Base-by-base conservation (phyloP, 2,329 filamentous ascomycete genomes). In the Zymoseptoria passerinii region DNA sequence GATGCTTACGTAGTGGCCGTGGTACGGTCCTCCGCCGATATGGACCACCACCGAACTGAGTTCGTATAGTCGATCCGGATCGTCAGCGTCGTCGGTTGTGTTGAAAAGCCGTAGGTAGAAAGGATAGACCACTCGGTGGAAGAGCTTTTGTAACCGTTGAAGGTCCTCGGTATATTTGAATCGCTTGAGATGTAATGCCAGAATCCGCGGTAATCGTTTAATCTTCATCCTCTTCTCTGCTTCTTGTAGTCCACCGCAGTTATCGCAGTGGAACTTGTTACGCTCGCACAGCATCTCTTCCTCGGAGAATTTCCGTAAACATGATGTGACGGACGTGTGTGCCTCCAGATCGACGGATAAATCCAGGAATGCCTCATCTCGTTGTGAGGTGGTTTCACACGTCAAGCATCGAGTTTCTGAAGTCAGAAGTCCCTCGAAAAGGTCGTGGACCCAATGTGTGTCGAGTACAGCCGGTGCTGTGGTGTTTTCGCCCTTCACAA, bases 221-320 rank as follows among this genome's bases (percentile, higher is more conserved):
- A 99, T 92, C 79, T 97, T 99, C 94, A 99, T 99, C 63, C 94
- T 84, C 78, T 97, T 99, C 74, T 99, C 94, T 0, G 94, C 94
- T 75, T 99, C 94, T 74, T 99, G 94, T 57, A 99, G 78, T 2
- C 94, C 94, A 55, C 94, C 94, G 67, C 94, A 99, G 67, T 92
- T 92, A 72, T 99, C 94, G 75, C 94, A 99, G 71, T 99, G 92
- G 66, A 99, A 99, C 72, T 99, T 99, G 78, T 99, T 97, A 61
- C 92, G 83, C 76, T 99, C 94, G 71, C 94, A 97, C 58, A 99
- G 81, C 90, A 97, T 96, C 74, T 99, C 94, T 69, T 97, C 94
- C 51, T 94, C 91, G 0, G 94, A 99, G 69, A 99, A 99, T 68
- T 96, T 96, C 59, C 90, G 84, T 63, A 99, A 76, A 72, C 94